Percentiles rank a stretch among this genome's conserved stretches.
phyloP scores from a whole-genome alignment of 2,329 filamentous ascomycete genomes.

The Alternaria incomplexa region DNA sequence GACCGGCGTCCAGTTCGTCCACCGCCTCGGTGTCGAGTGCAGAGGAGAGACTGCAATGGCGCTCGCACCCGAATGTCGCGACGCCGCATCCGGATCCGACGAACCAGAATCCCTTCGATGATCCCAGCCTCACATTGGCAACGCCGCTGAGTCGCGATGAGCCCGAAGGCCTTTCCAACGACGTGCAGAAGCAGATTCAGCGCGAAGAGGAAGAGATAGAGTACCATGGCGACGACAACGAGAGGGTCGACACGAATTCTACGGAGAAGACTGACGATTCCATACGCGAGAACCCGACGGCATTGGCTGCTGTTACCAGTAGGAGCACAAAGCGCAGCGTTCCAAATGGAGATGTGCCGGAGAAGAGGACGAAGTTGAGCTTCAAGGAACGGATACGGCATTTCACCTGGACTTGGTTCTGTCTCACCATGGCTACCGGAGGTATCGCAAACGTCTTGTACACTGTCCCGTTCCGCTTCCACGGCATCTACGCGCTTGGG shows the following conservation, averaged over 20 bases:
- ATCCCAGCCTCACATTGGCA: constrained; percentile 4
- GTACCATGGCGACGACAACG: not conserved
- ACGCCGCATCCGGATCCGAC: constrained; percentile 21
- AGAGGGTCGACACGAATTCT: not conserved
- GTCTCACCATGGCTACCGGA: constrained; percentile 68
- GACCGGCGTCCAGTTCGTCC: not conserved
- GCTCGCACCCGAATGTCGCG: constrained; percentile 25
- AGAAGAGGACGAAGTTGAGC: constrained; percentile 15
- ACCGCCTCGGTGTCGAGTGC: constrained; percentile 24
- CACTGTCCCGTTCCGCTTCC: constrained; percentile 53
- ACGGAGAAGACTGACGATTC: constrained; percentile 5
- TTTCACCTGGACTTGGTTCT: constrained; percentile 82
- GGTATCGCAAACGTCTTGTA: constrained; percentile 66
- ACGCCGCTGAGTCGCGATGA: not conserved
- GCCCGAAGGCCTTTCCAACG: not conserved
- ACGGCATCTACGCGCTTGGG: constrained; percentile 55
- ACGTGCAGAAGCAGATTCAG: not conserved
- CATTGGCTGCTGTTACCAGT: not conserved
- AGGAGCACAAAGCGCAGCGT: constrained; percentile 4
- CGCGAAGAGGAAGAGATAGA: constrained; percentile 1
- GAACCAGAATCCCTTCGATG: constrained; percentile 29
- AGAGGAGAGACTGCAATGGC: constrained; percentile 31
- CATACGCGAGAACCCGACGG: not conserved
- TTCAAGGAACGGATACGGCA: constrained; percentile 65
- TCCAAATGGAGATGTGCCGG: not conserved